Evolutionary conservation across 164 flowering plant species (phyloP).

Genomic region (Taxillus chinensis): DNA sequence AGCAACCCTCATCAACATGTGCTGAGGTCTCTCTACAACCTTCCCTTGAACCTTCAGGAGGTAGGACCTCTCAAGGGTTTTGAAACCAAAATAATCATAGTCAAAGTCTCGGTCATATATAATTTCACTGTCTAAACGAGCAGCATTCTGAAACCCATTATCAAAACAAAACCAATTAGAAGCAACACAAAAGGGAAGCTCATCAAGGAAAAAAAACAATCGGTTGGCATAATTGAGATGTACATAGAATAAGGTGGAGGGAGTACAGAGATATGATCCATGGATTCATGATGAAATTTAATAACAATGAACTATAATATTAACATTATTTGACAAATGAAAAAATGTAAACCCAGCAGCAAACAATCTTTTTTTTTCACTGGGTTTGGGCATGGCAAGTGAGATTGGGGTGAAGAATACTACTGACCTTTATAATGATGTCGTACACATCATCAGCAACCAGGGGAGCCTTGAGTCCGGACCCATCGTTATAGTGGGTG

Average conservation of each 20-base stretch:
- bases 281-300: too few species aligned
- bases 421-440: constrained; percentile 68
- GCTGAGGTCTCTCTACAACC: constrained; percentile 97
- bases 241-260: too few species aligned
- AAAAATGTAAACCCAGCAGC: too few species aligned
- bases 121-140: constrained; percentile 86
- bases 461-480: constrained; percentile 76
- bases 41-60: constrained; percentile 84
- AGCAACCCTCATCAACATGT: constrained; percentile 98
- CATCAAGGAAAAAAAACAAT: too few species aligned
- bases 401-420: too few species aligned
- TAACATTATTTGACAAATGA: too few species aligned
- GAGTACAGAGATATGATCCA: too few species aligned
- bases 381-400: too few species aligned
- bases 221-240: too few species aligned
- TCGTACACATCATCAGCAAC: constrained; percentile 95
- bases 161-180: not conserved
- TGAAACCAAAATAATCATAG: constrained; percentile 98
- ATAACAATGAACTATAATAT: too few species aligned
- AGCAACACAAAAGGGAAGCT: too few species aligned
- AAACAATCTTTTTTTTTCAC: too few species aligned
- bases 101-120: constrained; percentile 97
- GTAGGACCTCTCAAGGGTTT: constrained; percentile 97
- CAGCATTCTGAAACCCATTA: constrained; percentile 69
- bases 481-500: constrained; percentile 53